phyloP scores from a whole-genome alignment of 371 early-diverging fungal species.

The Mortierella sp. region DNA sequence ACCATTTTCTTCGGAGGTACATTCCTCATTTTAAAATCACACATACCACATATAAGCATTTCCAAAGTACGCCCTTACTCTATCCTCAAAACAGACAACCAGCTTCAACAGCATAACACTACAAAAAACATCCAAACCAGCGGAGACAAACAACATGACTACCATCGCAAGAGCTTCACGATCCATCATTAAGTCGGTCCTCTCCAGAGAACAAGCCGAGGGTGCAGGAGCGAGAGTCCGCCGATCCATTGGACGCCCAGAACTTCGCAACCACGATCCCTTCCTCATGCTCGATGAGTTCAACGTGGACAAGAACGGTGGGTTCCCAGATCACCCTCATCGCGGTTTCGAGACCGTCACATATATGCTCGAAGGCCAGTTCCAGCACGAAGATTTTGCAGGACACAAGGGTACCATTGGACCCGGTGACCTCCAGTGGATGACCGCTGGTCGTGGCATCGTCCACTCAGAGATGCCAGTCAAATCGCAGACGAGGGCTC shows the following conservation, averaged over 20 bases:
- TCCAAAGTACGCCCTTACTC: too few species aligned
- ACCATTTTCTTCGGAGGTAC: too few species aligned
- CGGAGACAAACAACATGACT: background rate
- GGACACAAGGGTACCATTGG: constrained; percentile 80
- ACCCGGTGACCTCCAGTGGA: constrained; percentile 74
- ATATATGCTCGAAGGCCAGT: constrained; percentile 80
- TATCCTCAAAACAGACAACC: too few species aligned
- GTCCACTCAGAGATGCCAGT: constrained; percentile 76
- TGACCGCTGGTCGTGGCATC: constrained; percentile 75
- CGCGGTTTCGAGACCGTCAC: constrained; percentile 87
- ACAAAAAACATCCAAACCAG: too few species aligned
- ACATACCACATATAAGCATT: too few species aligned
- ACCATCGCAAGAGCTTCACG: constrained; percentile 6
- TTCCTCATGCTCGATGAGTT: constrained; percentile 90
- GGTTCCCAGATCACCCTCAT: constrained; percentile 75
- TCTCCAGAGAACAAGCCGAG: constrained; percentile 27
- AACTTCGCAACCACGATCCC: constrained; percentile 83
- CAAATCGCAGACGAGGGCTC: constrained; percentile 56
- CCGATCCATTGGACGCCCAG: constrained; percentile 74
- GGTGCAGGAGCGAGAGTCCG: constrained; percentile 62
- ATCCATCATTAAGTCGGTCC: constrained; percentile 11
- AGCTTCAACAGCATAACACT: too few species aligned
- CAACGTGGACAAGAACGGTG: constrained; percentile 64
- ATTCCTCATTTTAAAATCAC: too few species aligned
- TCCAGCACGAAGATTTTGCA: constrained; percentile 85